Evolutionary conservation across 2,329 filamentous ascomycete species (phyloP).

Genomic region (Alternaria infectoria): DNA sequence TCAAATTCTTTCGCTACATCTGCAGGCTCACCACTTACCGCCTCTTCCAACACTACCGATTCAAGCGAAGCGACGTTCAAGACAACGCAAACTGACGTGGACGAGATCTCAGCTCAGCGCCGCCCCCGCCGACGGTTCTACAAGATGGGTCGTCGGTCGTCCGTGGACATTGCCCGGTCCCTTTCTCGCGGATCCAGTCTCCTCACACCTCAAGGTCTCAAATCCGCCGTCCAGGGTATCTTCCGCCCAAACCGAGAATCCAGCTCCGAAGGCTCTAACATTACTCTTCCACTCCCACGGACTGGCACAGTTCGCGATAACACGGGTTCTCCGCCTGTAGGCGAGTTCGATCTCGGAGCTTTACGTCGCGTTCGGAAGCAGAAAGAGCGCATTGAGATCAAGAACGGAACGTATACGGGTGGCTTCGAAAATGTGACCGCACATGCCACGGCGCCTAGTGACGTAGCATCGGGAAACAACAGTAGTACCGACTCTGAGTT

Average conservation of each 20-base stretch:
- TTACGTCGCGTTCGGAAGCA: conserved; percentile 34
- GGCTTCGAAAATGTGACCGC: conserved; percentile 19
- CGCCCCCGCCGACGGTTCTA: conserved; percentile 37
- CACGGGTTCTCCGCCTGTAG: conserved; percentile 5
- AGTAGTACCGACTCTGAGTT: conserved; percentile 24
- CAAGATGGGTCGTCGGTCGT: conserved; percentile 33
- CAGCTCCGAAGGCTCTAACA: conserved; percentile 41
- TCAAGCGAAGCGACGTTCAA: conserved; percentile 38
- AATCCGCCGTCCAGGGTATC: conserved; percentile 35
- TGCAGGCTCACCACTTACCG: conserved; percentile 17
- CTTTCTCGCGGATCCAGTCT: conserved; percentile 20
- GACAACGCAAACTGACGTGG: conserved; percentile 40
- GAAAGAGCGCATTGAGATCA: conserved; percentile 33
- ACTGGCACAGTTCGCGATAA: conserved; percentile 33
- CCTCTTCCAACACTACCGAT: conserved; percentile 22
- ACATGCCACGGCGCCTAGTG: neutral
- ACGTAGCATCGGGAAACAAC: neutral
- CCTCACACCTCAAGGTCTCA: conserved; percentile 34
- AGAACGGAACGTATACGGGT: conserved; percentile 19
- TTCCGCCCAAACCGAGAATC: conserved; percentile 37
- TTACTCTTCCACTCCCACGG: conserved; percentile 38
- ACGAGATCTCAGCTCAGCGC: conserved; percentile 30
- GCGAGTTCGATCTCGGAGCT: conserved; percentile 36
- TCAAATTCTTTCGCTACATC: conserved; percentile 14
- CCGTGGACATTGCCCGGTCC: conserved; percentile 26